Evolutionary conservation across 805 yeast genomes (phyloP), one percentile per base, ranked within the genome.

Genomic region (Hanseniaspora lindneri): DNA sequence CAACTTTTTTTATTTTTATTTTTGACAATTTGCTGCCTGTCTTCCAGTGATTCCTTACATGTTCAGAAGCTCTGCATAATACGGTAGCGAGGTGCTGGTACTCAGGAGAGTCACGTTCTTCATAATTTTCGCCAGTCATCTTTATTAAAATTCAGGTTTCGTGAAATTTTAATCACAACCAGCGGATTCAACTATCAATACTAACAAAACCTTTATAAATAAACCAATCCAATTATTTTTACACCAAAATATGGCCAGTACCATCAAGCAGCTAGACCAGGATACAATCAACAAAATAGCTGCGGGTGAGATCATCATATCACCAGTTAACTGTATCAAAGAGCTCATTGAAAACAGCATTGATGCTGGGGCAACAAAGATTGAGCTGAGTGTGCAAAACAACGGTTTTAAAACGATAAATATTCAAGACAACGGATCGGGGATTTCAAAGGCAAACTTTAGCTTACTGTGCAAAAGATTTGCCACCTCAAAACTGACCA

Each of bases 291-390:
- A 87, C 61, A 75, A 80, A 53, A 92, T 92, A 24, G 98, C 98
- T 0, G 98, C 98, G 1, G 98, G 98, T 0, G 97, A 92, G 66
- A 85, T 92, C 64, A 84, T 92, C 50, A 74, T 88, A 24, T 89
- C 88, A 4, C 97, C 98, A 0, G 83, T 89, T 4, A 92, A 89
- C 61, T 98, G 98, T 0, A 66, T 92, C 36, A 92, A 92, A 60
- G 98, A 92, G 62, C 68, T 92, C 67, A 66, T 92, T 52, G 98
- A 92, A 65, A 92, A 92, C 67, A 75, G 94, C 5, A 77, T 92
- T 11, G 98, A 92, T 61, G 96, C 98, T 0, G 70, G 73, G 0
- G 68, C 94, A 11, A 71, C 88, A 0, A 61, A 72, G 42, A 75
- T 92, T 13, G 96, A 89, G 39, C 75, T 92, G 1, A 57, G 80